phyloP scores from a whole-genome alignment of 2,329 filamentous ascomycete species.

The Metarhizium sp. region DNA sequence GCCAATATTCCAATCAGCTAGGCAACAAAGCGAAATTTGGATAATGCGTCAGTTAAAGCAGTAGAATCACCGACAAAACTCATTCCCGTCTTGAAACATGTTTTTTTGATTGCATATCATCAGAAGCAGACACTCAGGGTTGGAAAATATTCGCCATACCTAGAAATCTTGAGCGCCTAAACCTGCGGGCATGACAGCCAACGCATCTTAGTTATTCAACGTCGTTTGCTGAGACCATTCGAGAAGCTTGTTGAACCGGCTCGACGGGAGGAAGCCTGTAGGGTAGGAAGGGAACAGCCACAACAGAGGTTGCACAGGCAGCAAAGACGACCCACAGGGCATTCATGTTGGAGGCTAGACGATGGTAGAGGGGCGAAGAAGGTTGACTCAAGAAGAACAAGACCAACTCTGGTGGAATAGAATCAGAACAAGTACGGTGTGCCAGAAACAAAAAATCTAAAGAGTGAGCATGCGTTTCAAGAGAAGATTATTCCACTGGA shows the following conservation, averaged over 20 bases:
- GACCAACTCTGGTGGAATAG: too few species aligned
- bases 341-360: slow-evolving; percentile 12
- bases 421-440: too few species aligned
- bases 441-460: too few species aligned
- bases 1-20: neutral
- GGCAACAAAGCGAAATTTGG: neutral
- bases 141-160: neutral
- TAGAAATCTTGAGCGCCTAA: neutral
- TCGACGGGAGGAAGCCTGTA: slow-evolving; percentile 4
- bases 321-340: slow-evolving; percentile 11
- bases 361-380: too few species aligned
- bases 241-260: neutral
- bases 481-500: too few species aligned
- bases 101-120: slow-evolving; percentile 11
- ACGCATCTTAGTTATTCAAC: slow-evolving; percentile 2
- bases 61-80: slow-evolving; percentile 23
- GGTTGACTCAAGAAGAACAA: too few species aligned
- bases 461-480: too few species aligned
- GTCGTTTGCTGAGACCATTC: slow-evolving; percentile 9
- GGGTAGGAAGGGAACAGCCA: slow-evolving; percentile 12
- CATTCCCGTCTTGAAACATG: slow-evolving; percentile 32
- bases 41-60: slow-evolving; percentile 1
- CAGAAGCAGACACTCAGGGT: slow-evolving; percentile 1
- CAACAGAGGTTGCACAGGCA: slow-evolving; percentile 11
- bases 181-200: neutral